Percentiles rank a stretch among this genome's conserved stretches.
Evolutionary conservation across 2,329 filamentous ascomycete species (phyloP).

Genomic region (Fusarium avenaceum): DNA sequence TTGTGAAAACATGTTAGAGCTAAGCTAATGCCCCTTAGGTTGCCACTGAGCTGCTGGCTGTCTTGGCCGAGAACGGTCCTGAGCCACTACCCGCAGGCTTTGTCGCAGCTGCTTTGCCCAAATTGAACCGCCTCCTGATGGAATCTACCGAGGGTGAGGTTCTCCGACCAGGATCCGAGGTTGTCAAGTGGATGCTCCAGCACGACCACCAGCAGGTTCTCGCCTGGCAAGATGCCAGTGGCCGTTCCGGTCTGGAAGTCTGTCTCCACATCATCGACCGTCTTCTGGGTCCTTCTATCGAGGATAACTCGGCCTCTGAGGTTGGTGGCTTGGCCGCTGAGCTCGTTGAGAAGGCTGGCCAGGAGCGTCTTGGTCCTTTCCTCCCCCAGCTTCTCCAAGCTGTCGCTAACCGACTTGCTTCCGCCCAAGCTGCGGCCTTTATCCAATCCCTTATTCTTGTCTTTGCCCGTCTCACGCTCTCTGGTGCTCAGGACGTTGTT

Average conservation of each 20-base stretch:
- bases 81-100: conserved; percentile 90
- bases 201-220: conserved; percentile 94
- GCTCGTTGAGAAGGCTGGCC: conserved; percentile 93
- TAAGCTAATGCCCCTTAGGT: conserved; percentile 62
- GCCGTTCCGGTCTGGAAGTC: conserved; percentile 87
- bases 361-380: conserved; percentile 90
- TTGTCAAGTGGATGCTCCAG: conserved; percentile 88
- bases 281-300: conserved; percentile 83
- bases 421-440: conserved; percentile 86
- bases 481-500: conserved; percentile 88
- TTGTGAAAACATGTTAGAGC: not conserved
- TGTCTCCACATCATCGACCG: conserved; percentile 93
- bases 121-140: conserved; percentile 85
- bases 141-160: conserved; percentile 89
- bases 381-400: conserved; percentile 89
- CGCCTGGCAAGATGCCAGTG: conserved; percentile 83
- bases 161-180: conserved; percentile 85
- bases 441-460: conserved; percentile 97
- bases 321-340: conserved; percentile 95
- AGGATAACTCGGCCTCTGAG: conserved; percentile 95
- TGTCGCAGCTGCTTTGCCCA: conserved; percentile 86
- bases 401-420: conserved; percentile 86
- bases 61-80: conserved; percentile 84
- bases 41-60: conserved; percentile 85
- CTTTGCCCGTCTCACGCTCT: conserved; percentile 89